Evolutionary conservation across 2,329 filamentous ascomycete species (phyloP), one percentile per base, ranked within the genome.

Genomic region (Ceratocystis albifundus): DNA sequence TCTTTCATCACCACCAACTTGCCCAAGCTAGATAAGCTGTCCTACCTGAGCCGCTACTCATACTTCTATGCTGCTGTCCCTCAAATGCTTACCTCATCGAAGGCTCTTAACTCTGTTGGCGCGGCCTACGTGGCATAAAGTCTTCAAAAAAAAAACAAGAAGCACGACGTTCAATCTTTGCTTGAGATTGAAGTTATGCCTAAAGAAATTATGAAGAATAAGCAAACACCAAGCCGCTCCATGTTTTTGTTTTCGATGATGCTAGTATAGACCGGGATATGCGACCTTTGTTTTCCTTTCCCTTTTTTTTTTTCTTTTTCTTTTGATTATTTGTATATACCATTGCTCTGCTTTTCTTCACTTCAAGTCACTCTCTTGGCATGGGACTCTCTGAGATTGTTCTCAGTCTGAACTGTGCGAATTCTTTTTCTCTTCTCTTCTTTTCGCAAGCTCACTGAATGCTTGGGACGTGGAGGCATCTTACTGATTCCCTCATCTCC

Each of bases 11-110:
- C 74, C 68, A 73, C 75, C 4, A 77, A 82, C 70, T 77, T 82
- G 36, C 71, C 77, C 67, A 72, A 76, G 70, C 76, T 84, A 6
- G 81, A 84, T 68, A 73, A 71, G 70, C 79, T 78, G 71, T 72
- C 73, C 64, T 83, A 80, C 72, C 78, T 85, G 59, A 74, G 81
- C 71, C 79, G 77, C 68, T 84, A 84, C 76, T 77, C 82, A 28
- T 84, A 82, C 78, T 85, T 83, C 75, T 81, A 80, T 77, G 68
- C 64, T 17, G 61, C 71, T 55, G 71, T 75, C 22, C 76, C 76
- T 70, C 72, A 74, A 65, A 75, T 82, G 69, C 74, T 83, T 74
- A 66, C 73, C 61, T 75, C 74, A 41, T 63, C 71, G 59, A 74
- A 72, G 30, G 41, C 72, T n/a, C 75, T 81, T 28, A 82, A 77